These are phyloP conservation scores for Cupressus sempervirens DNA, from an alignment of 75 land plant species.

Conservation along the genomic window DNA sequence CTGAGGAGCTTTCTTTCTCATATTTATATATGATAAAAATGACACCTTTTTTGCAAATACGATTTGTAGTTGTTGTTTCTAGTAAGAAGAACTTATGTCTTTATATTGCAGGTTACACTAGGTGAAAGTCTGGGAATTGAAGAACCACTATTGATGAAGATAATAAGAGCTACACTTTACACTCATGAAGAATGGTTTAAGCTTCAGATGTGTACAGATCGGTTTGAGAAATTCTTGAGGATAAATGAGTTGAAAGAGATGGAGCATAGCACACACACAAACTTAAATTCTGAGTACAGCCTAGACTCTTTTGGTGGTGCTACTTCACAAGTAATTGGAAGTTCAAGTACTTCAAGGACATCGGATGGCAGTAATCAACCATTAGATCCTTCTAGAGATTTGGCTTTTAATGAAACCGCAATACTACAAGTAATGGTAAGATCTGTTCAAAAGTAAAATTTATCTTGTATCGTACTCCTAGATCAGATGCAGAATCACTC, in stretches of 20 bases:
- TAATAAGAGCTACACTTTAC: constrained; percentile 77
- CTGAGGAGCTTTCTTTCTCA: background rate
- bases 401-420: constrained; percentile 72
- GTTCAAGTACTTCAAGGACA: constrained; percentile 23
- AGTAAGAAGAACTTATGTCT: background rate
- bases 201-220: constrained; percentile 92
- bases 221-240: constrained; percentile 68
- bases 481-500: background rate
- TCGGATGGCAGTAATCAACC: constrained; percentile 59
- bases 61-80: background rate
- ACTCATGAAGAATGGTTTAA: constrained; percentile 93
- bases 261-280: constrained; percentile 25
- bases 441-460: background rate
- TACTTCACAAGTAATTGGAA: constrained; percentile 46
- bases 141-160: constrained; percentile 89
- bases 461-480: background rate
- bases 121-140: constrained; percentile 83
- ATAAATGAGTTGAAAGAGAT: constrained; percentile 71
- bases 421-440: constrained; percentile 93
- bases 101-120: constrained; percentile 61
- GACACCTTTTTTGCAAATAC: background rate
- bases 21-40: constrained; percentile 1
- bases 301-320: constrained; percentile 28
- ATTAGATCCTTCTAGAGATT: constrained; percentile 46
- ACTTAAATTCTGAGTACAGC: constrained; percentile 18